Evolutionary conservation across 257 asterid species (phyloP), one percentile per base, ranked within the genome.

Genomic region (Penstemon barbatus): DNA sequence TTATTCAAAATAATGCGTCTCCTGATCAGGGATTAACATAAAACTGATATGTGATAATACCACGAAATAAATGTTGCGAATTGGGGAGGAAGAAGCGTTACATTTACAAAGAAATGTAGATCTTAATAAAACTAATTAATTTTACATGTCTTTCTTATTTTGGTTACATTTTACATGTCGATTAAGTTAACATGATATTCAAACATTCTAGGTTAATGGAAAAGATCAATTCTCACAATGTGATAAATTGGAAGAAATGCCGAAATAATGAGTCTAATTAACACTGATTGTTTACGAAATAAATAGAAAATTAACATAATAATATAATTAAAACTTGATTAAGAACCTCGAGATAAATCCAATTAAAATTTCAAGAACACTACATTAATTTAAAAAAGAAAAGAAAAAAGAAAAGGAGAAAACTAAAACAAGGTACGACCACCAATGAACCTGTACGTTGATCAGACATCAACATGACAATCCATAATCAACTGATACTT

Each of bases 401-500:
- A n/a, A n/a, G n/a, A n/a, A 52, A 71, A 4, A 3, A 13, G 4
- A 8, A 37, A 6, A 45, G n/a, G 11, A 5, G 3, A 43, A 12
- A 25, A 19, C 3, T 6, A 65, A 7, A 4, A 42, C 54, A 19
- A 39, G 8, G 10, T 53, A 39, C 53, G 54, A 12, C 41, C 46
- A 60, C 41, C 3, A 60, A 54, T 53, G 71, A 53, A 44, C 50
- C 50, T 10, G 46, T n/a, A 11, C 44, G 33, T 15, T 57, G 37
- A 38, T 84, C 72, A 86, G 57, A 81, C 78, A 71, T 89, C 89
- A 54, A 81, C 89, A 66, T 81, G 78, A 70, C 96, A 89, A 46
- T 39, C 77, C 82, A 79, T 78, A 40, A 78, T 58, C 59, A 83
- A 63, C 62, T 78, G 91, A 73, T 81, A 83, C 77, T 88, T 86